phyloP scores from a whole-genome alignment of 768 basidiomycete genomes.

The Suillus subluteus region DNA sequence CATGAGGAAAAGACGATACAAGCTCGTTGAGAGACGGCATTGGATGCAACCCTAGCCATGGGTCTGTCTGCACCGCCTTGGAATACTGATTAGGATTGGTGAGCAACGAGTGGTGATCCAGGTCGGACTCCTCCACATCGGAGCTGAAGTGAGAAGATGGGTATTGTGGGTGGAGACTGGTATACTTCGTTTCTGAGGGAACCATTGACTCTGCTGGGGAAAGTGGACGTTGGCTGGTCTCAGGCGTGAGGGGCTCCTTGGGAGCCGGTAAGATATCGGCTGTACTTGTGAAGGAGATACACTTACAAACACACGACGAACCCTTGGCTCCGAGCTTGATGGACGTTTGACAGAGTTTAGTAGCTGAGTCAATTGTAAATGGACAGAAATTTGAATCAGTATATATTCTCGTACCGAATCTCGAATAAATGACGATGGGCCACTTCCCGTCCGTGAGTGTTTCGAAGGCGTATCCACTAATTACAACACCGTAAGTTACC shows the following conservation, averaged over 20 bases:
- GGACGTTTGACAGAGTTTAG: constrained; percentile 35
- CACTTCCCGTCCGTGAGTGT: constrained; percentile 46
- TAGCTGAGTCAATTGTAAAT: constrained; percentile 25
- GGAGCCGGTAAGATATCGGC: not conserved
- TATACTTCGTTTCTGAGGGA: constrained; percentile 29
- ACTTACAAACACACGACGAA: constrained; percentile 38
- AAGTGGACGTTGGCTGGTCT: constrained; percentile 44
- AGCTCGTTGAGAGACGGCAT: constrained; percentile 39
- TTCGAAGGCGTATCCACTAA: constrained; percentile 40
- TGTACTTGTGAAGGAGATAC: not conserved
- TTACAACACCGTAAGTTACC: constrained; percentile 6
- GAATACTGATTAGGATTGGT: constrained; percentile 54
- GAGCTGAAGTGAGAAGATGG: constrained; percentile 34
- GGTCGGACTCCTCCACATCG: constrained; percentile 50
- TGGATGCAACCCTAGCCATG: constrained; percentile 33
- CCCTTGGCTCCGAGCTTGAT: constrained; percentile 38
- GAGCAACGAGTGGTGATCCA: constrained; percentile 29
- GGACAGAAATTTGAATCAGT: constrained; percentile 32
- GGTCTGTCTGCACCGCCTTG: constrained; percentile 72
- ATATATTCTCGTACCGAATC: constrained; percentile 46
- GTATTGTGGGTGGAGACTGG: constrained; percentile 29
- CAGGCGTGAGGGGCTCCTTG: constrained; percentile 51
- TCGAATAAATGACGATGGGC: constrained; percentile 45
- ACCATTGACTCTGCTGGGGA: constrained; percentile 44
- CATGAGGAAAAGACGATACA: constrained; percentile 50